phyloP scores from a whole-genome alignment of 2,329 filamentous ascomycete genomes.

The Lecanosticta acicola region DNA sequence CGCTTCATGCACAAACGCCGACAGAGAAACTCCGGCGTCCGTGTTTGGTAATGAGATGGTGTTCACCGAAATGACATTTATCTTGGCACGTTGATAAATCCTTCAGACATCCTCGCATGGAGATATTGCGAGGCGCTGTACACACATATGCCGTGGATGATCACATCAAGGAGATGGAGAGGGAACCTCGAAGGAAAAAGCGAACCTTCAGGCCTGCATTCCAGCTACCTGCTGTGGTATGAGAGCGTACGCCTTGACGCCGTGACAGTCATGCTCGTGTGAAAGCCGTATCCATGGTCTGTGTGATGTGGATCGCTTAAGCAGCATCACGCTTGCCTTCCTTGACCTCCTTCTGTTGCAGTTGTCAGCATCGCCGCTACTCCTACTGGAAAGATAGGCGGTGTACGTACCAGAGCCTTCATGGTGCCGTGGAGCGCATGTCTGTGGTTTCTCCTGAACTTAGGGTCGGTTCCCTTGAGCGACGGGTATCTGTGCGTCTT shows the following conservation, averaged over 20 bases:
- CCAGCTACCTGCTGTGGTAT: constrained; percentile 16
- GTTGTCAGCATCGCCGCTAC: constrained; percentile 22
- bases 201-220: constrained; percentile 18
- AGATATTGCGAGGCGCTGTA: constrained; percentile 57
- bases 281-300: constrained; percentile 11
- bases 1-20: constrained; percentile 60
- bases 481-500: constrained; percentile 99
- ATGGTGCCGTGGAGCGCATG: constrained; percentile 99
- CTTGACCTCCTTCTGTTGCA: constrained; percentile 83
- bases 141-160: constrained; percentile 58
- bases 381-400: neutral
- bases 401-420: constrained; percentile 80
- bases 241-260: neutral
- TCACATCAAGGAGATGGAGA: neutral
- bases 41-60: constrained; percentile 63
- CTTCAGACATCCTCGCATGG: constrained; percentile 61
- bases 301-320: constrained; percentile 45
- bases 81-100: constrained; percentile 61
- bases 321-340: constrained; percentile 89
- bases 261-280: constrained; percentile 9
- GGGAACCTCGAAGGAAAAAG: constrained; percentile 6
- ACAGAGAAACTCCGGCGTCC: constrained; percentile 43
- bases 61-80: constrained; percentile 31
- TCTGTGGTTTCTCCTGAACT: constrained; percentile 99
- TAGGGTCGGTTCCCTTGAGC: constrained; percentile 96